Base-by-base conservation (phyloP, 441 rosid species). In the Pelargonium cotyledonis region DNA sequence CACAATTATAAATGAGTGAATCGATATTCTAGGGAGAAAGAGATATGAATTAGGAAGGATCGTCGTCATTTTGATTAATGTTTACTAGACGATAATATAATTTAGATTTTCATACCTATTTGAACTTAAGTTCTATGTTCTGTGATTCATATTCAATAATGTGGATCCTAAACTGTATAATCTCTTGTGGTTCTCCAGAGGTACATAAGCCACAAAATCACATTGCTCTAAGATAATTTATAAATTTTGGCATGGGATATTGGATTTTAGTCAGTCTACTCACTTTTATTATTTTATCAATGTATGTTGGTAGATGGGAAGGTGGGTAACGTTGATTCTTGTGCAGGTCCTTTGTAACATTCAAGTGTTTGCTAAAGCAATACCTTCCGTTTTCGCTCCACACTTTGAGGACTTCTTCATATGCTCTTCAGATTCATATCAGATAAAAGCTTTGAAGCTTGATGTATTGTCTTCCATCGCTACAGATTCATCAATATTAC, bases 341-440 rank as follows among this genome's bases (percentile, higher is more conserved):
- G 66, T 77, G 72, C 94, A 94, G 99, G 95, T 91, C 74, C 96
- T 94, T 69, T 82, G 90, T 82, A 89, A 94, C 77, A 86, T 91
- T 77, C 89, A 87, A 79, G 92, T 89, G 73, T 91, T 94, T 81
- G 91, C 91, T 66, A 91, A 85, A 80, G 90, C 91, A 63, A 80
- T 73, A 76, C 96, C 99, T 75, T 82, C 84, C 75, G 86, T 91
- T 68, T 94, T 94, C 83, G 83, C 88, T 73, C 85, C 86, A 46
- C 75, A 88, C 72, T 91, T 79, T 57, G 97, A 88, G 76, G 89
- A 87, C 71, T 88, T 94, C 81, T 89, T 88, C 80, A 77, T 89
- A 74, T 67, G 70, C 66, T 87, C 94, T 65, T 85, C 95, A 46
- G 99, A 94, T 73, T 76, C 95, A 66, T 85, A 85, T 86, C 90